Conservation (phyloP, 164 flowering plant species). For the Aristolochia californica region DNA sequence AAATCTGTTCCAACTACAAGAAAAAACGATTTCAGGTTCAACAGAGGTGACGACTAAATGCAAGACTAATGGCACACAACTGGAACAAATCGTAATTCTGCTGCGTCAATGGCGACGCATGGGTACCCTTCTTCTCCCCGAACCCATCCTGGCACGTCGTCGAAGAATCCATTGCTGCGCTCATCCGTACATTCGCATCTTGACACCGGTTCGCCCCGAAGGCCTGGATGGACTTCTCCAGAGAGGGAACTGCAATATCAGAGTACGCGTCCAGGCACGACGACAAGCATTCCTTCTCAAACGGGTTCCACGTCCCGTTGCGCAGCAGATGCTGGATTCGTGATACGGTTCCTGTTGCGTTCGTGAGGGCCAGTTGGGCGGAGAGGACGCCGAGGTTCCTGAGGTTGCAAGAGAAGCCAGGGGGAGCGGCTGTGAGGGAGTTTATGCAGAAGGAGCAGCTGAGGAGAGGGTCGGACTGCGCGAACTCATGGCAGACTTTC, state of each 20-base stretch:
- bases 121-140: slow-evolving; percentile 7
- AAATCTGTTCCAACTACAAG: no score
- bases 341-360: slow-evolving; percentile 22
- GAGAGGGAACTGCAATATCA: slow-evolving; percentile 11
- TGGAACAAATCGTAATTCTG: slow-evolving; percentile 26
- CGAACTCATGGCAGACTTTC: slow-evolving; percentile 24
- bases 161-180: slow-evolving; percentile 25
- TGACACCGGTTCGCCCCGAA: slow-evolving; percentile 11
- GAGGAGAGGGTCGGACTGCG: slow-evolving; percentile 9
- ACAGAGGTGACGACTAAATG: slow-evolving; percentile 12
- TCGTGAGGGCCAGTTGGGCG: slow-evolving; percentile 24
- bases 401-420: slow-evolving; percentile 22
- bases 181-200: slow-evolving; percentile 16
- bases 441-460: slow-evolving; percentile 20
- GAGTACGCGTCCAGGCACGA: slow-evolving; percentile 32
- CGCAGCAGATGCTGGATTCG: slow-evolving; percentile 12
- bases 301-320: slow-evolving; percentile 4
- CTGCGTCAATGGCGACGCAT: slow-evolving; percentile 22
- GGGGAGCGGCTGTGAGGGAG: slow-evolving; percentile 17
- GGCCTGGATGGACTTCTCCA: slow-evolving; percentile 16
- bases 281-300: slow-evolving; percentile 10
- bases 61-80: slow-evolving; percentile 31
- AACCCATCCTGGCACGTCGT: slow-evolving; percentile 31
- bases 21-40: no score
- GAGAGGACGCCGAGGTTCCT: slow-evolving; percentile 28